These are phyloP conservation scores for Rhodotorula sp. DNA, from an alignment of 1,284 basidiomycete species.

Conservation along the genomic window DNA sequence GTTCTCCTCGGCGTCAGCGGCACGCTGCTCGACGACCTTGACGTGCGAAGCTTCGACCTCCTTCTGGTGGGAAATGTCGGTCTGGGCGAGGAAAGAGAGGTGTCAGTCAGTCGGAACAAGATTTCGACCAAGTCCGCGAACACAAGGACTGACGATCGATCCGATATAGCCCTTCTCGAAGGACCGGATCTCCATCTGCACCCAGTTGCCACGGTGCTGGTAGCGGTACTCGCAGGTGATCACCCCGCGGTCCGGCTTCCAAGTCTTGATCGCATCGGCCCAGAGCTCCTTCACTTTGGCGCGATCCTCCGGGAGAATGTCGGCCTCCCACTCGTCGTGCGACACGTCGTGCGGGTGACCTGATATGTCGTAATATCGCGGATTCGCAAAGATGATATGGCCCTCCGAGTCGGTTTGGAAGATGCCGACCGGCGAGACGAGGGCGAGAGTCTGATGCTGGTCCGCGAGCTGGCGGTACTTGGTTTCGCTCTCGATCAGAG, in stretches of 20 bases:
- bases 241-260: slow-evolving; percentile 3
- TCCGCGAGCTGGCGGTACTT: slow-evolving; percentile 37
- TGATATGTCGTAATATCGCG: slow-evolving; percentile 26
- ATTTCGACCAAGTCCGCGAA: not conserved
- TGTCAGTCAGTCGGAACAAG: too few relatives aligned
- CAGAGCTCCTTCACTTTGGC: not conserved
- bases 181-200: slow-evolving; percentile 18
- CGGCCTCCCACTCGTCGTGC: slow-evolving; percentile 23
- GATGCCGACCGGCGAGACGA: slow-evolving; percentile 43
- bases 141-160: not conserved
- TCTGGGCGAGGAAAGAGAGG: slow-evolving; percentile 20
- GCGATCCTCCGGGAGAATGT: slow-evolving; percentile 22
- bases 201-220: slow-evolving; percentile 21
- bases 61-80: slow-evolving; percentile 44
- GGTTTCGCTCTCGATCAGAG: slow-evolving; percentile 41
- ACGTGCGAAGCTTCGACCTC: slow-evolving; percentile 39
- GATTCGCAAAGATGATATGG: slow-evolving; percentile 28
- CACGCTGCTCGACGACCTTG: slow-evolving; percentile 40
- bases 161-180: slow-evolving; percentile 7
- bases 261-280: slow-evolving; percentile 7
- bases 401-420: slow-evolving; percentile 36
- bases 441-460: slow-evolving; percentile 41
- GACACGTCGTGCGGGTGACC: slow-evolving; percentile 20
- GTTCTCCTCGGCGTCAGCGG: slow-evolving; percentile 42
- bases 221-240: slow-evolving; percentile 23